Evolutionary conservation across 1,284 basidiomycete species (phyloP).

Genomic region (Amylostereum areolatum): DNA sequence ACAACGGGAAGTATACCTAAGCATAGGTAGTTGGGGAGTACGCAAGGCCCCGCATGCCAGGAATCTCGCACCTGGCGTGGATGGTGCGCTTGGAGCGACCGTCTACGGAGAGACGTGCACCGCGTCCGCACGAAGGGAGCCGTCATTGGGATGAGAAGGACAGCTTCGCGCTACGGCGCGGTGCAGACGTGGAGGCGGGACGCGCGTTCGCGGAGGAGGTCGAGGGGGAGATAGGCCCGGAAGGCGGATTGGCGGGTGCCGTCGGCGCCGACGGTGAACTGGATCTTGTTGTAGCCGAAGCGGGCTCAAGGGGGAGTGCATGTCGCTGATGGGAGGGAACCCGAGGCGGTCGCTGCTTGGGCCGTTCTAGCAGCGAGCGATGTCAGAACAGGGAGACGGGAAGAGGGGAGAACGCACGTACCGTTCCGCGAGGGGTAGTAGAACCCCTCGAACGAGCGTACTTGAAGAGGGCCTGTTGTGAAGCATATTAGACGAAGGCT

Average conservation of each 20-base stretch:
- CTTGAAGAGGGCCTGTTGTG: conserved; percentile 2
- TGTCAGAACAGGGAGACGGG: neutral
- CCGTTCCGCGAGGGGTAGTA: neutral
- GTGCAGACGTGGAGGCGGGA: conserved; percentile 4
- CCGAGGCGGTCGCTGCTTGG: conserved; percentile 2
- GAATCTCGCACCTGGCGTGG: neutral
- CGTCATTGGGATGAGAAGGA: neutral
- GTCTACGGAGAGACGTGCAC: neutral
- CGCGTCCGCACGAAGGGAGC: neutral
- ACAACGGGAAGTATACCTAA: neutral
- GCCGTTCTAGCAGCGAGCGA: neutral
- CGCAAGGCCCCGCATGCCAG: neutral
- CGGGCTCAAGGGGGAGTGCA: conserved; percentile 6
- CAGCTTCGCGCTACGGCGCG: neutral
- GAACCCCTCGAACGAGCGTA: neutral
- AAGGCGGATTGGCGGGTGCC: conserved; percentile 3
- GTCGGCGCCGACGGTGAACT: conserved; percentile 2
- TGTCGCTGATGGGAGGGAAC: conserved; percentile 1
- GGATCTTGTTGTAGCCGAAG: conserved; percentile 5
- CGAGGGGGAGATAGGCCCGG: conserved; percentile 3
- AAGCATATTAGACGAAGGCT: neutral
- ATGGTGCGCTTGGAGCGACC: neutral
- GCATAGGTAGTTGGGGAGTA: conserved; percentile 1
- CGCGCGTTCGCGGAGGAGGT: neutral
- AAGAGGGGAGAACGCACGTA: neutral